phyloP scores from a whole-genome alignment of 495 filamentous ascomycete genomes.

The Xylaria venustula region DNA sequence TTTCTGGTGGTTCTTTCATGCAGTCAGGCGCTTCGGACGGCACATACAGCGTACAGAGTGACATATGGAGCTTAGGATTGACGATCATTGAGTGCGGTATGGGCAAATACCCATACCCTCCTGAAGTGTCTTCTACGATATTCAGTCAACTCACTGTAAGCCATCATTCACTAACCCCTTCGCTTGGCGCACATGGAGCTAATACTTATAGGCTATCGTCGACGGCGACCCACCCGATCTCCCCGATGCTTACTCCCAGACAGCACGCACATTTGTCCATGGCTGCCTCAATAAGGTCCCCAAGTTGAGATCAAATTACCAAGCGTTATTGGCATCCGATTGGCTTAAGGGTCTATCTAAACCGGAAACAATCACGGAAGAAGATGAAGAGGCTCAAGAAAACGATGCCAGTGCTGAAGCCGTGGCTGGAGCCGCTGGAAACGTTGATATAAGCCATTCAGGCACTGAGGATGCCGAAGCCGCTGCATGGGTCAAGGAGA shows the following conservation, averaged over 20 bases:
- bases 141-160: conserved; percentile 96
- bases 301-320: conserved; percentile 83
- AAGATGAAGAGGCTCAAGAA: conserved; percentile 61
- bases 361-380: conserved; percentile 78
- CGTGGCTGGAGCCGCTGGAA: conserved; percentile 43
- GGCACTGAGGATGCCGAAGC: conserved; percentile 72
- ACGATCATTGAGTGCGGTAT: conserved; percentile 96
- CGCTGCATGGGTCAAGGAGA: conserved; percentile 76
- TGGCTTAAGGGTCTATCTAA: conserved; percentile 82
- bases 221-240: conserved; percentile 90
- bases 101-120: conserved; percentile 94
- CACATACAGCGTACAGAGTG: conserved; percentile 96
- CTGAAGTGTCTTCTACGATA: conserved; percentile 97
- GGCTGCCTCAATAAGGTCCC: conserved; percentile 93
- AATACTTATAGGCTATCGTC: conserved; percentile 79
- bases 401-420: conserved; percentile 42
- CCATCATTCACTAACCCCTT: conserved; percentile 26
- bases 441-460: conserved; percentile 39
- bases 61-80: conserved; percentile 95
- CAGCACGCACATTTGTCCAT: conserved; percentile 81
- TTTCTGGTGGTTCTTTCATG: conserved; percentile 79
- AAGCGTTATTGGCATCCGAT: conserved; percentile 80
- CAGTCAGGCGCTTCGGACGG: conserved; percentile 70
- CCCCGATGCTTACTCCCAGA: conserved; percentile 75
- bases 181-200: conserved; percentile 8